Base-by-base conservation (phyloP, 805 yeast genomes). In the Schizosaccharomyces osmophilus region DNA sequence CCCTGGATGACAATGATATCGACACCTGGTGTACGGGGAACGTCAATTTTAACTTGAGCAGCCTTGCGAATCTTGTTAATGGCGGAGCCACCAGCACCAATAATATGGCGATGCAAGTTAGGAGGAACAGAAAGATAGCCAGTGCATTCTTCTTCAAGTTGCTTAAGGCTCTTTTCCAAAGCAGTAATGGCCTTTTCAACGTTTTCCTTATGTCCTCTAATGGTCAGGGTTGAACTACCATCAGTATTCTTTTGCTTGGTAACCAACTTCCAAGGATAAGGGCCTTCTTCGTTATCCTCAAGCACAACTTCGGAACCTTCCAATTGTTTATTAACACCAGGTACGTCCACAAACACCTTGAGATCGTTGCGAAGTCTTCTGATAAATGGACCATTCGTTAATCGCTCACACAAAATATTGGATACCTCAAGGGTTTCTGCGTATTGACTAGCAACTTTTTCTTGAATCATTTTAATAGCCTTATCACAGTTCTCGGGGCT, bases 41-140 rank as follows among this genome's bases (percentile, higher is more conserved):
- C 80, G 60, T 76, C 75, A 64, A 85, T 78, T 62, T 79, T 75
- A 48, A 84, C 76, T 22, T 79, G 80, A 24, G 84, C 74, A 63
- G 76, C 73, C 32, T 74, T 73, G 73, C 93, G 81, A 63, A 86
- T 77, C 65, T 73, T 73, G 67, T 78, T 80, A 68, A 87, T 75
- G 64, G 79, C 81, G 43, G 81, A 72, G 59, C 95, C 95, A 66
- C 80, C 83, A 17, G 87, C 81, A 8, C 95, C 95, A 64, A 87
- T 79, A 61, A 87, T 75, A 69, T 76, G 79, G 63, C 83, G 78
- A 70, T 84, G 83, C 57, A 69, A 69, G 32, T 72, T 68, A 15
- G 80, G 72, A 54, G 78, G 71, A 48, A 80, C 72, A 78, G 84
- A 83, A 63, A 84, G 72, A 79, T 80, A 85, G 15, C 82, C 93